Evolutionary conservation across 2,329 filamentous ascomycete genomes (phyloP).

Genomic region (Aspergillus ruber): DNA sequence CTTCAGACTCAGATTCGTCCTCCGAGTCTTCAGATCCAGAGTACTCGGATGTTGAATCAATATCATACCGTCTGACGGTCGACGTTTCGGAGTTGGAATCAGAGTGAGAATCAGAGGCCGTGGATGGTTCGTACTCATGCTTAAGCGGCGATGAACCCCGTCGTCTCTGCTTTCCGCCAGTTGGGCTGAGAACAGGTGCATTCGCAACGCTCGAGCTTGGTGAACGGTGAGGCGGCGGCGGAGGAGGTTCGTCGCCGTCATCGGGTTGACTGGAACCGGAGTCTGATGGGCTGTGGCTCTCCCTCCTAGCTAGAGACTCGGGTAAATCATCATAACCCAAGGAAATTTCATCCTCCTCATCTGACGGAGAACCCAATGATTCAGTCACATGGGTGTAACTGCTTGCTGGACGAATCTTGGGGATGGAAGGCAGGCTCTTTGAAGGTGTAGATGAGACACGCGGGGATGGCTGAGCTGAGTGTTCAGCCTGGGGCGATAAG

Average conservation of each 20-base stretch:
- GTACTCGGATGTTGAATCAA: constrained; percentile 40
- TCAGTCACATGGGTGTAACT: constrained; percentile 28
- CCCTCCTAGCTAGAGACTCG: constrained; percentile 21
- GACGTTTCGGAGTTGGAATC: constrained; percentile 51
- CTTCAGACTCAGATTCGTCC: constrained; percentile 47
- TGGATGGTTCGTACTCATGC: constrained; percentile 91
- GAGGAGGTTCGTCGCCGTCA: constrained; percentile 31
- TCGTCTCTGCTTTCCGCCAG: constrained; percentile 48
- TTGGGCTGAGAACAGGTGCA: constrained; percentile 45
- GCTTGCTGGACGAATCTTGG: constrained; percentile 35
- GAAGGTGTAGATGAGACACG: constrained; percentile 44
- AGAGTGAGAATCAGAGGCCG: constrained; percentile 56
- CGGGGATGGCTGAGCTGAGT: constrained; percentile 25
- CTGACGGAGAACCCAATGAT: constrained; percentile 13
- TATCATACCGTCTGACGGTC: constrained; percentile 48
- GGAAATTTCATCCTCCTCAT: constrained; percentile 24
- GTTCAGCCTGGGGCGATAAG: constrained; percentile 17
- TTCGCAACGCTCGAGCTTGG: constrained; percentile 44
- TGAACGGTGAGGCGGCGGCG: constrained; percentile 47
- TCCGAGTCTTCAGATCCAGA: constrained; percentile 47
- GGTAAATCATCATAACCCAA: constrained; percentile 12
- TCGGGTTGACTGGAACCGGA: constrained; percentile 18
- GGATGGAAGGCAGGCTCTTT: constrained; percentile 38
- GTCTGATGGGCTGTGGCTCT: constrained; percentile 20
- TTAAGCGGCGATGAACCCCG: constrained; percentile 89